Evolutionary conservation across 2,329 filamentous ascomycete genomes (phyloP).

Genomic region (Neopestalotiopsis rosae): DNA sequence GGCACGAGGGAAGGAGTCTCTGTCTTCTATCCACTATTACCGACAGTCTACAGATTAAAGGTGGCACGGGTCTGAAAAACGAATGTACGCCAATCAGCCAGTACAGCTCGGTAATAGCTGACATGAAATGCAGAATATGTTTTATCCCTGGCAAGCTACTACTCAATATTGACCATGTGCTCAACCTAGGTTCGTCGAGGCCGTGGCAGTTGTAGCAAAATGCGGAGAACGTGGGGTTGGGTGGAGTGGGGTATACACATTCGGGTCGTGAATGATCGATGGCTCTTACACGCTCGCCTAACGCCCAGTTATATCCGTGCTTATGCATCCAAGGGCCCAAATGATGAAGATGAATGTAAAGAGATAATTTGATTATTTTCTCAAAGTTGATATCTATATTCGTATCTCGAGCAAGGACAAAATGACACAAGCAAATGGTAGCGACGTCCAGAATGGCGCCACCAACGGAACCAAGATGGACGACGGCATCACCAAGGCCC

Average conservation of each 20-base stretch:
- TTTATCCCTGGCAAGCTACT: neutral
- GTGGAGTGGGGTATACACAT: neutral
- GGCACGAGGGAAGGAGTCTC: no score
- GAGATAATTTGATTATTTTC: neutral
- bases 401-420: neutral
- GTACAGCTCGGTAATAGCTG: no score
- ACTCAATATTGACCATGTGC: neutral
- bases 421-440: neutral
- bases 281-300: neutral
- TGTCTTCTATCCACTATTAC: no score
- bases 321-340: no score
- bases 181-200: neutral
- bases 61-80: no score
- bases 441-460: neutral
- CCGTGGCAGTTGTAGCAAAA: neutral
- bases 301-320: neutral
- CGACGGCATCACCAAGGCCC: slow-evolving; percentile 22
- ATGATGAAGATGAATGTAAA: neutral
- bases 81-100: no score
- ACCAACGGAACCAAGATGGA: neutral
- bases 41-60: no score
- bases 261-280: neutral
- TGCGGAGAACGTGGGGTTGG: slow-evolving; percentile 19
- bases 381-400: neutral
- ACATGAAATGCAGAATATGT: no score